Evolutionary conservation across 805 yeast genomes (phyloP), one percentile per base, ranked within the genome.

Genomic region (Ogataea trehalophila): DNA sequence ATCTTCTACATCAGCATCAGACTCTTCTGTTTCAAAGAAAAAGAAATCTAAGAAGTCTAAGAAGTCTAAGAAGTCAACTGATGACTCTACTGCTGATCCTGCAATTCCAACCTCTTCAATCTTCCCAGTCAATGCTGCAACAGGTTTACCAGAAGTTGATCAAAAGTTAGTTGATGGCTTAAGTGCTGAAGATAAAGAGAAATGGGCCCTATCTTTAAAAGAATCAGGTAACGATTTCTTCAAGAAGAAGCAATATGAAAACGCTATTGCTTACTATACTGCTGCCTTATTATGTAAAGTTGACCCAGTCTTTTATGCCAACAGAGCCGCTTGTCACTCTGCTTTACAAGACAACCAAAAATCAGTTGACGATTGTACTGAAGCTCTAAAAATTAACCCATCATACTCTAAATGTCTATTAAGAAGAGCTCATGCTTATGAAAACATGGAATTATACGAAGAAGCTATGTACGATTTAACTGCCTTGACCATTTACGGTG

Each of bases 261-360:
- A 76, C n/a, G 98, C 98, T 39, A 79, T 90, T 59, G 80, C 77
- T 40, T 84, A 76, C 67, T 94, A 94, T 73, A 67, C 87, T 39
- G 80, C 78, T 48, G 98, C 99, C 11, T 73, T 94, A 56, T 64
- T 74, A 46, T 74, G 88, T 62, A 84, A 85, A 63, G 69, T 75
- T 56, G 97, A 94, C 68, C 90, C 97, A 5, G 86, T 91, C 34
- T 94, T 79, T 71, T 92, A 84, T 72, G 89, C 97, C 52, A 94
- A 94, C 75, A 83, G 97, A 70, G 90, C 98, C 29, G 99, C 99
- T 16, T 92, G 97, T 70, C 87, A 87, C 70, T 86, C 91, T 44
- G 88, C 95, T 8, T 73, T 87, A 56, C 79, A 82, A 54, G 80
- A 90, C 52, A 82, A 80, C 64, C 89, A 87, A 58, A 84, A 89